A percentile compares a stretch with the other conserved stretches of the same genome.
phyloP scores from a whole-genome alignment of 441 rosid genomes.

The Erodium moschatum region DNA sequence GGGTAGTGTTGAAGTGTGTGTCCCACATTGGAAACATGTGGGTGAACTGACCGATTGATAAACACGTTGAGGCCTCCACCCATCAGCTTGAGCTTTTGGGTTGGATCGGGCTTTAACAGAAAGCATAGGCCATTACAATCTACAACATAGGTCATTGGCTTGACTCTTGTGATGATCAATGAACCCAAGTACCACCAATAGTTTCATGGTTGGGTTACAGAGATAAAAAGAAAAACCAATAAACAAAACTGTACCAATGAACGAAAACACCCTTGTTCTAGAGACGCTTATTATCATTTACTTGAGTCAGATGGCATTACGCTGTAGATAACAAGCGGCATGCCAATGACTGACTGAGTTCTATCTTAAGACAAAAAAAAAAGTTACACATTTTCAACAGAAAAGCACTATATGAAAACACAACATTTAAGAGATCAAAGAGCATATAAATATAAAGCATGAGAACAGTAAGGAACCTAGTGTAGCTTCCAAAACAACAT shows the following conservation, averaged over 20 bases:
- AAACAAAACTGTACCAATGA: neutral
- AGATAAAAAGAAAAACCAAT: neutral
- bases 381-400: too few species aligned
- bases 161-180: neutral
- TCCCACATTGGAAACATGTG: too few species aligned
- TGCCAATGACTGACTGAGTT: neutral
- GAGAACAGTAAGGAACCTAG: slow-evolving; percentile 45
- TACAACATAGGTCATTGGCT: neutral
- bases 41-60: neutral
- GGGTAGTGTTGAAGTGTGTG: too few species aligned
- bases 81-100: too few species aligned
- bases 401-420: neutral
- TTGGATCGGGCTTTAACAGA: too few species aligned
- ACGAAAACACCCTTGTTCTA: neutral
- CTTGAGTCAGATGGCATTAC: neutral
- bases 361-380: neutral
- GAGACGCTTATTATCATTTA: neutral
- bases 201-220: neutral
- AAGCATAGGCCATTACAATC: neutral
- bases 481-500: slow-evolving; percentile 82
- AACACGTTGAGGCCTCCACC: too few species aligned
- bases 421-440: neutral
- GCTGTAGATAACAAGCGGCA: neutral
- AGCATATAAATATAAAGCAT: neutral
- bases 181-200: neutral